Conservation (phyloP, 768 basidiomycete genomes). For the Russula earlei region DNA sequence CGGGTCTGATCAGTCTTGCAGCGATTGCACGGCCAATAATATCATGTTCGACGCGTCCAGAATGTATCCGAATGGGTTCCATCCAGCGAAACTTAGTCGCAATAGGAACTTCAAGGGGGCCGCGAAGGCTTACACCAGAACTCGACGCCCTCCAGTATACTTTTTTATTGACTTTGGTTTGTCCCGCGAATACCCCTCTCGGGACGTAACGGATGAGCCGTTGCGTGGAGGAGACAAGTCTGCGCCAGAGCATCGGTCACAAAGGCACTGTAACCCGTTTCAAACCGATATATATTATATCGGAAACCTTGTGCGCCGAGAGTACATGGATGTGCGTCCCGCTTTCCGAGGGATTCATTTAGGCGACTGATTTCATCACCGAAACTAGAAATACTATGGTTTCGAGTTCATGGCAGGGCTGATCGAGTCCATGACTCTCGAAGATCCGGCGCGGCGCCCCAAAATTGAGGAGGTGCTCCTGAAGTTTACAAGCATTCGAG, state of each 20-base stretch:
- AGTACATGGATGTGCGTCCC: conserved; percentile 26
- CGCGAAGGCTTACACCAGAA: conserved; percentile 22
- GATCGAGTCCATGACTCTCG: conserved; percentile 22
- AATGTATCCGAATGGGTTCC: conserved; percentile 26
- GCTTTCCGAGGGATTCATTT: neutral
- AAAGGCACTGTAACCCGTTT: conserved; percentile 26
- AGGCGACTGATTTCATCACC: neutral
- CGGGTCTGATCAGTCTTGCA: neutral
- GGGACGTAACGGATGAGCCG: conserved; percentile 24
- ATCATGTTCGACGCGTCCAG: conserved; percentile 25
- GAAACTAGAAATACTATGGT: conserved; percentile 18
- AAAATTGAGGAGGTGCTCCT: conserved; percentile 14
- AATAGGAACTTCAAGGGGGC: conserved; percentile 21
- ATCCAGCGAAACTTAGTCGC: conserved; percentile 19
- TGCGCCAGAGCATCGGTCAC: conserved; percentile 27
- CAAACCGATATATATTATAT: conserved; percentile 30
- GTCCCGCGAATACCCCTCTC: conserved; percentile 22
- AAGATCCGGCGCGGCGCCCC: conserved; percentile 24
- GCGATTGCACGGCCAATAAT: conserved; percentile 16
- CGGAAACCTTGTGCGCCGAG: conserved; percentile 27
- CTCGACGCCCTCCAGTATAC: conserved; percentile 23
- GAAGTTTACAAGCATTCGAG: neutral
- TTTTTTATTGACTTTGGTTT: conserved; percentile 26
- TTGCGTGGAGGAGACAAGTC: conserved; percentile 36
- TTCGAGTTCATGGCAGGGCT: conserved; percentile 24